phyloP scores from a whole-genome alignment of 2,329 filamentous ascomycete species.

The Trichoderma sp. region DNA sequence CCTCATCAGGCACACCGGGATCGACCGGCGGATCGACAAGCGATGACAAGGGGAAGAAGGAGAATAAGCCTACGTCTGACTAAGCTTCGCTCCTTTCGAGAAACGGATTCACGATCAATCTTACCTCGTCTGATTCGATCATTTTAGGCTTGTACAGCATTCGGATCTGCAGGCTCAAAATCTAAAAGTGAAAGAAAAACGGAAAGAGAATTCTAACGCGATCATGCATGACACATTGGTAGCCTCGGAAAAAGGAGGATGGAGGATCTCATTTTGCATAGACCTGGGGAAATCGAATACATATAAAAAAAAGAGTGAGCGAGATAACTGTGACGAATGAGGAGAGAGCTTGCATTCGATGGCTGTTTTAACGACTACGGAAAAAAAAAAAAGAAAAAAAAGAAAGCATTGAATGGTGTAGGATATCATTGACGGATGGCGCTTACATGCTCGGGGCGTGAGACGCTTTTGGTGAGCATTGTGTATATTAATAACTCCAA shows the following conservation, averaged over 20 bases:
- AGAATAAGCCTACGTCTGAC: constrained; percentile 41
- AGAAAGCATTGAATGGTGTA: constrained; percentile 40
- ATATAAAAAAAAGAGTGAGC: neutral
- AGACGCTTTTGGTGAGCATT: constrained; percentile 30
- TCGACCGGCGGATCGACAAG: constrained; percentile 30
- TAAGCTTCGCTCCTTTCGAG: constrained; percentile 33
- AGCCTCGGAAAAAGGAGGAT: neutral
- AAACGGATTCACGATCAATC: constrained; percentile 17
- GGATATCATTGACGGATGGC: constrained; percentile 35
- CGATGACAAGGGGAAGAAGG: constrained; percentile 38
- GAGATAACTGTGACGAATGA: neutral
- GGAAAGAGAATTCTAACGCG: constrained; percentile 27
- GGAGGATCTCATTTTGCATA: constrained; percentile 26
- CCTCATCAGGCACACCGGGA: constrained; percentile 37
- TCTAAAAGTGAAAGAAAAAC: neutral
- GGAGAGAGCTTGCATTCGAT: constrained; percentile 40
- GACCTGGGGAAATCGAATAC: constrained; percentile 30
- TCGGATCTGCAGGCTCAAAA: neutral
- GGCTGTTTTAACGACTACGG: constrained; percentile 32
- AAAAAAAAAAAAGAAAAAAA: constrained; percentile 30
- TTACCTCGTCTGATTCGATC: neutral
- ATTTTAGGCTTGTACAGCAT: constrained; percentile 14
- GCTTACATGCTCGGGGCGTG: constrained; percentile 30
- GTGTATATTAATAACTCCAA: constrained; percentile 40
- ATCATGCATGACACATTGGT: constrained; percentile 30